Evolutionary conservation across 371 early-diverging fungal genomes (phyloP), one percentile per base, ranked within the genome.

Genomic region (Mycotypha africana): DNA sequence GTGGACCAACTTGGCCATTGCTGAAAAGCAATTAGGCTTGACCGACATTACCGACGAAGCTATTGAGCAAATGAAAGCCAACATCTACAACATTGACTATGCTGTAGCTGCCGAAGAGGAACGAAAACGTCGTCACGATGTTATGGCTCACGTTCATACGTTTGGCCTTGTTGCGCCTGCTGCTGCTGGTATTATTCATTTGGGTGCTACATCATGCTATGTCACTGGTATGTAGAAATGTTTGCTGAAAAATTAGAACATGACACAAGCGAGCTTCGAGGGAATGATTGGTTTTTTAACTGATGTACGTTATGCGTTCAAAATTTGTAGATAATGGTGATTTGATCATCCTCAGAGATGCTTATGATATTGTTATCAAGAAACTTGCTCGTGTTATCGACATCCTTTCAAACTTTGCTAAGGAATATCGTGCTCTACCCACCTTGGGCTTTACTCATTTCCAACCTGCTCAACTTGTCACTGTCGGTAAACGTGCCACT

Each of bases 391-490:
- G 74, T 47, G 86, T 84, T 26, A 86, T 94, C 58, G 77, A 87
- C 56, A 84, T 79, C 40, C 76, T 97, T 43, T 61, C 86, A 28
- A 63, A 69, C 36, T 97, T 97, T 70, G 89, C 93, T 19, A 65
- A 69, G 14, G 57, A 74, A 49, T 85, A 94, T 76, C 83, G 85
- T 60, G 88, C 79, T 47, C 70, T 93, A 55, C 95, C 98, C 31
- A 93, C 97, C 14, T 81, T 97, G 22, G 98, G 98, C 22, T 97
- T 96, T 70, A 97, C 98, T 32, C 98, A 97, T 67, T 94, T 95
- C 76, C 98, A 97, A 71, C 96, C 97, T 37, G 98, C 98, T 26
- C 97, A 97, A 64, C 74, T 96, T 56, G 95, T 95, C 31, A 97
- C 98, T 9, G 97, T 97, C 45, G 98, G 98, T 52, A 97, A 97